These are phyloP conservation scores for Penicillium sp. DNA, from an alignment of 2,329 filamentous ascomycete species.

Conservation along the genomic window DNA sequence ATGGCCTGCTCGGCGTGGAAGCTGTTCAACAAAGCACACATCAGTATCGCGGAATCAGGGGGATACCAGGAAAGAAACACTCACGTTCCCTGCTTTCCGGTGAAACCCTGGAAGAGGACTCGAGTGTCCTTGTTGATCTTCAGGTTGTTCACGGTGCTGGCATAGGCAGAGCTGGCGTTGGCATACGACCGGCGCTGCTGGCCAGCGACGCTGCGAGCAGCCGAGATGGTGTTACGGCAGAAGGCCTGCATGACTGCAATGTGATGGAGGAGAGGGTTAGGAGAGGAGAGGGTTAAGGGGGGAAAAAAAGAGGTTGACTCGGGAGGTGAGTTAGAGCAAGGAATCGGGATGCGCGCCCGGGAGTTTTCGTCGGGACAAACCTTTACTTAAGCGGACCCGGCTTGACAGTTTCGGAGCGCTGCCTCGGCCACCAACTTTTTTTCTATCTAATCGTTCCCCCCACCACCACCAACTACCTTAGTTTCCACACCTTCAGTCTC, in stretches of 20 bases:
- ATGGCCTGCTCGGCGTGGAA: conserved; percentile 98
- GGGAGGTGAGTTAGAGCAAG: conserved; percentile 21
- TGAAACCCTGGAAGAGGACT: conserved; percentile 96
- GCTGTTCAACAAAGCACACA: conserved; percentile 49
- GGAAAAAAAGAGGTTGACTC: conserved; percentile 15
- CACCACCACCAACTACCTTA: conserved; percentile 6
- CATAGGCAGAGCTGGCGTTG: conserved; percentile 67
- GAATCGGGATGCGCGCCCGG: conserved; percentile 30
- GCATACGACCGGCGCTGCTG: conserved; percentile 72
- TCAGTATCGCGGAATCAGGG: conserved; percentile 19
- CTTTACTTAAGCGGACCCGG: conserved; percentile 39
- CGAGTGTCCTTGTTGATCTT: conserved; percentile 92
- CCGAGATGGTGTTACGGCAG: conserved; percentile 70
- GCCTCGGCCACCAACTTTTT: conserved; percentile 26
- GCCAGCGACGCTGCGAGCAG: conserved; percentile 62
- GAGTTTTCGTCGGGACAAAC: conserved; percentile 37
- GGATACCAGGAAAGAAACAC: conserved; percentile 39
- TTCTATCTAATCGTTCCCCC: conserved; percentile 24
- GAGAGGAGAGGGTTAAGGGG: conserved; percentile 17
- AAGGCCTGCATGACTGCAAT: conserved; percentile 73
- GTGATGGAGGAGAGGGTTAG: conserved; percentile 15
- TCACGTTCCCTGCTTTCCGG: conserved; percentile 92
- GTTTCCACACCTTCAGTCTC: not conserved
- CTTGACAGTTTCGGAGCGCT: conserved; percentile 25
- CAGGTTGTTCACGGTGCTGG: conserved; percentile 77